Conservation (phyloP, 2,329 filamentous ascomycete species). For the Cytospora piceicola region DNA sequence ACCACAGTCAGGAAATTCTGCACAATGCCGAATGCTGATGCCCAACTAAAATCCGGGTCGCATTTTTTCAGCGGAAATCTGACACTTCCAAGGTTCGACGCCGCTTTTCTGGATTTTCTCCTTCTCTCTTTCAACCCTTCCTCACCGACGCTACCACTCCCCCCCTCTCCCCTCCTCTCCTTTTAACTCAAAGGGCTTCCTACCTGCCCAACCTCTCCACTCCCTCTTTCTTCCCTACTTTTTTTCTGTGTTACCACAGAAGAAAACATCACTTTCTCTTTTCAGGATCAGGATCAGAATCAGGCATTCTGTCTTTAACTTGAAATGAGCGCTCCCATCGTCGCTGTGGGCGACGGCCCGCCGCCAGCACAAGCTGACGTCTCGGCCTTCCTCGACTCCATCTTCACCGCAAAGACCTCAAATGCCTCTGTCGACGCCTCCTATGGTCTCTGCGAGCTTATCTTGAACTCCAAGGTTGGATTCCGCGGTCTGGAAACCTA, state of each 20-base stretch:
- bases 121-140: not conserved
- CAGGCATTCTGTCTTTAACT: slow-evolving; percentile 27
- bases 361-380: slow-evolving; percentile 70
- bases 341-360: slow-evolving; percentile 40
- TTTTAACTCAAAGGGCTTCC: not conserved
- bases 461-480: slow-evolving; percentile 57
- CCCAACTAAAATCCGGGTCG: not conserved
- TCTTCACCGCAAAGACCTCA: slow-evolving; percentile 72
- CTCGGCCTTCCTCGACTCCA: slow-evolving; percentile 63
- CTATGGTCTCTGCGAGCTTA: slow-evolving; percentile 63
- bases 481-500: slow-evolving; percentile 57
- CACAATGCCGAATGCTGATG: not conserved
- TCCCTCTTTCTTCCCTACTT: slow-evolving; percentile 15
- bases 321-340: slow-evolving; percentile 34
- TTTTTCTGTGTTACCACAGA: slow-evolving; percentile 7
- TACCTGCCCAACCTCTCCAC: slow-evolving; percentile 29
- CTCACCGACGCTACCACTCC: not conserved
- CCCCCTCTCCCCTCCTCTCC: not conserved
- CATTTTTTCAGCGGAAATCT: not conserved
- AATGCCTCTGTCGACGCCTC: slow-evolving; percentile 68
- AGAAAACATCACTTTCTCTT: slow-evolving; percentile 7
- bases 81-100: not conserved
- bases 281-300: not conserved
- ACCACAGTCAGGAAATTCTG: not conserved
- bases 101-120: not conserved